Evolutionary conservation across 225 moss, liverwort and hornwort genomes (phyloP), one percentile per base, ranked within the genome.

Genomic region (Physcomitrium patens): DNA sequence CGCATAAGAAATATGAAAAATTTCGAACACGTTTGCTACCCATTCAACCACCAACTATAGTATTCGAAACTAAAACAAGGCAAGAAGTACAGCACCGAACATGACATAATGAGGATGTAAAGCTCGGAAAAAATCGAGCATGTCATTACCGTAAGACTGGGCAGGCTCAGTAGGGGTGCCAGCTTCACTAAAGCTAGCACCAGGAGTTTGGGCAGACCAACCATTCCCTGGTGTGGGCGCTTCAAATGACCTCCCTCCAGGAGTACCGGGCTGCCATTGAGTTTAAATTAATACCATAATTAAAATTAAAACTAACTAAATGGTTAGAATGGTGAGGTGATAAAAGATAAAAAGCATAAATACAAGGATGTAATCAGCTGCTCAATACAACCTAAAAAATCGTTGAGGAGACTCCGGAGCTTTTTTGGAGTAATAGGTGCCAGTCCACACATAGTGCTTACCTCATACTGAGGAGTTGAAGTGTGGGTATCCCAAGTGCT

Each of bases 171-270:
- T 90, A 71, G 96, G 94, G 70, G 96, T 96, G 77, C 96, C 94
- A 59, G 92, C 87, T 82, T 94, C 96, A 75, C 91, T 94, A 71
- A 94, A 97, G 80, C 87, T 91, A 49, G 88, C 79, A 77, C 90
- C 94, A 55, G 96, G 94, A 54, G 94, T 94, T 66, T 75, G 85
- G 47, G 92, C 91, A n/a, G 86, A 69, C 96, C 96, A 97, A n/a
- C 87, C 68, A 53, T 86, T 80, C 56, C 90, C 94, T 60, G 93
- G 92, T 41, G 94, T 90, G 49, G 94, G 88, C 46, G 91, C 92
- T 80, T 92, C 94, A 69, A 87, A 91, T 17, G 87, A 88, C 52
- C 94, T 89, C 67, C 94, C 92, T 72, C 94, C 89, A 70, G 94
- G 93, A 52, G 96, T 97, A 50, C 94, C 96, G 47, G 89, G 89